Base-by-base conservation (phyloP, 2,329 filamentous ascomycete species). In the Fusarium sp. region DNA sequence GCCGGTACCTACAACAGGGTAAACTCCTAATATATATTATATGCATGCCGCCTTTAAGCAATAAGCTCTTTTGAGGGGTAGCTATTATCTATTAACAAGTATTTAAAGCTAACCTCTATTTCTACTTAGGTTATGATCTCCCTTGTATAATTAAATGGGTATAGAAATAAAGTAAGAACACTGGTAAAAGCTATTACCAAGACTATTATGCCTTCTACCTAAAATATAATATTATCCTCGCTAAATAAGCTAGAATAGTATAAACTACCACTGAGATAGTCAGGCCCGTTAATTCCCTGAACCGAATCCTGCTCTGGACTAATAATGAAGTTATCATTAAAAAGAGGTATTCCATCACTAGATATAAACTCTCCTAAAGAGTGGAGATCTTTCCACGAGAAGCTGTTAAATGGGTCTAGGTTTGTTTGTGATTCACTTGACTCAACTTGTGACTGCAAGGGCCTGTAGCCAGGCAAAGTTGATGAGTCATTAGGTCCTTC, bases 361-460 rank as follows among this genome's bases (percentile, higher is more conserved):
- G 70, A 73, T 43, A 79, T 79, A 59, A 85, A 88, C 63, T 88
- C 86, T 0, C 86, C 86, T 3, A 89, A 82, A 3, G 86, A 86
- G 57, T 85, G 84, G 7, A 89, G 76, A 69, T 89, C 86, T 2
- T 87, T 79, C 87, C 87, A 89, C 1, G 86, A 88, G 74, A 89
- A 89, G 42, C 86, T 84, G 50, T 87, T 85, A 3, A 83, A 78
- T 1, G 50, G 82, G 77, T 74, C 82, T 78, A 74, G 79, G 78
- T 57, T 81, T 70, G 73, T 78, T 67, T 51, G 39, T 3, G 47
- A 36, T 38, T 63, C 56, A 6, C 21, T 54, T 7, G 40, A 45
- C 23, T 53, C 40, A 19, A 45, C n/a, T 24, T 51, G 32, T 21
- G 26, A 21, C 30, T 60, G 26, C 9, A 56, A 11, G 17, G 46